Evolutionary conservation across 331 rosid species (phyloP).

Genomic region (Cydonia oblonga): DNA sequence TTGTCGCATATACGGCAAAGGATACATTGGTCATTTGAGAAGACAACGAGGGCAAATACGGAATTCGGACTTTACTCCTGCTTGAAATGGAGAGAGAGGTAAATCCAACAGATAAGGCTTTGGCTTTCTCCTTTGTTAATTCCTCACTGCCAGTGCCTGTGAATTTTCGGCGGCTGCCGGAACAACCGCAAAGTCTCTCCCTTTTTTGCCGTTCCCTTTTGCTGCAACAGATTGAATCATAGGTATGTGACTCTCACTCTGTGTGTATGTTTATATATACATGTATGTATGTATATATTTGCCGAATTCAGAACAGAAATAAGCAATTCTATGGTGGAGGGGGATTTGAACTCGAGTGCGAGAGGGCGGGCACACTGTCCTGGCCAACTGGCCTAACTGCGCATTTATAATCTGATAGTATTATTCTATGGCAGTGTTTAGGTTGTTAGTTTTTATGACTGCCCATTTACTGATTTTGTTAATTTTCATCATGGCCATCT

Average conservation of each 20-base stretch:
- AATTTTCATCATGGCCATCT: background rate
- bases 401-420: background rate
- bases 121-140: background rate
- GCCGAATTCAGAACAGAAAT: no score
- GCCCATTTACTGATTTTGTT: background rate
- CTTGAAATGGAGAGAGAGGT: background rate
- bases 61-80: background rate
- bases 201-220: background rate
- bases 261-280: background rate
- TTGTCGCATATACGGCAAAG: background rate
- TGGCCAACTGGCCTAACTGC: background rate
- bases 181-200: background rate
- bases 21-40: background rate
- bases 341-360: background rate
- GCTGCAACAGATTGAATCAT: background rate
- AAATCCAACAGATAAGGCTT: slow-evolving; percentile 9
- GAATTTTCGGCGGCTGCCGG: background rate
- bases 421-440: background rate
- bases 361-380: background rate
- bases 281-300: background rate
- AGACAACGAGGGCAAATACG: background rate
- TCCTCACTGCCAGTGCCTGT: background rate
- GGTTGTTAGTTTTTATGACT: background rate
- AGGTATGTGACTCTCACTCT: slow-evolving; percentile 2
- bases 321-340: background rate